Evolutionary conservation across 2,329 filamentous ascomycete genomes (phyloP), one percentile per base, ranked within the genome.

Genomic region (Nemania diffusa): DNA sequence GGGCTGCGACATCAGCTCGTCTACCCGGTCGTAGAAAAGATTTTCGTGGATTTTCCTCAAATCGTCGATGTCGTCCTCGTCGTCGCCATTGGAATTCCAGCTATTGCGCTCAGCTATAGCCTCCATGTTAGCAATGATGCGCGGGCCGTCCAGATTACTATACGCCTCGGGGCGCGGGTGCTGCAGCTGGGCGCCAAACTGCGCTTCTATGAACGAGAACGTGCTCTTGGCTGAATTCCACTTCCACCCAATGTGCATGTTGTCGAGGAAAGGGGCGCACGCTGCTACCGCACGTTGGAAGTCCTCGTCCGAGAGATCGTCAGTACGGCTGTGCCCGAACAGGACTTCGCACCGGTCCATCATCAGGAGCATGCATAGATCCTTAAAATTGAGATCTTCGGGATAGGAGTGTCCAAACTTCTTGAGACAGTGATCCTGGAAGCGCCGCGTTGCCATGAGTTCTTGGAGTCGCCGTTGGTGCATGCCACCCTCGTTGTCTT

Each of bases 381-480:
- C n/a, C n/a, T 1, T 57, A 24, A 0, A 32, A 11, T 0, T 11
- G 1, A 68, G 29, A 1, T 0, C 7, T 13, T 42, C 17, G 27
- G 60, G 44, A n/a, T 56, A 1, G 1, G n/a, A 7, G 29, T 61
- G 53, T 20, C n/a, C 20, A 20, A 27, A 57, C 7, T 2, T 1
- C 24, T 32, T 4, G 2, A 8, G 1, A 22, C 65, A 62, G 32
- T 9, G 48, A 3, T 17, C 15, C 3, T 29, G 32, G n/a, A 65
- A 50, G 1, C 7, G 8, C 0, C 27, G 6, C 3, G 15, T 11
- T 1, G 1, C 8, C 37, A 68, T 46, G 27, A 63, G 26, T 0
- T 56, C 22, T 34, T 26, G 44, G 5, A 70, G 27, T 7, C 15
- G 57, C 42, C 57, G 57, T 15, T 57, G 5, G n/a, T 58, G 50